These are phyloP conservation scores for Fusarium sp. DNA, from an alignment of 2,329 filamentous ascomycete species.

Conservation along the genomic window DNA sequence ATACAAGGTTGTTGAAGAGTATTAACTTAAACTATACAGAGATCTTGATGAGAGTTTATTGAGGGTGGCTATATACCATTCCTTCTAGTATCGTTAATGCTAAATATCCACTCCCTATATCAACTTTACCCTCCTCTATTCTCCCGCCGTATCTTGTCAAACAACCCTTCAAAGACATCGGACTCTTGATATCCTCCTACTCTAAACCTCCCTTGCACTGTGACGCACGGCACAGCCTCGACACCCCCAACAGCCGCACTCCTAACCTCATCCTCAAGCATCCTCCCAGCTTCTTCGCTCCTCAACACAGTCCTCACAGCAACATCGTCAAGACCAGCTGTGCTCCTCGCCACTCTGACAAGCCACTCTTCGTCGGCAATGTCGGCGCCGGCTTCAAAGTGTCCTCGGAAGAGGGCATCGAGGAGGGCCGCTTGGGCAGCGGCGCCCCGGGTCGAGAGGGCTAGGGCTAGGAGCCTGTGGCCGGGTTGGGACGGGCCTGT, in stretches of 20 bases:
- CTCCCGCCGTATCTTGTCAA: slow-evolving; percentile 64
- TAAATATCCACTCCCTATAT: background rate
- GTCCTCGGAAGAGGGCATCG: slow-evolving; percentile 55
- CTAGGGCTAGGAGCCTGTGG: slow-evolving; percentile 61
- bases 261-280: slow-evolving; percentile 49
- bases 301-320: slow-evolving; percentile 47
- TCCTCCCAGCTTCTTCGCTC: slow-evolving; percentile 42
- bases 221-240: slow-evolving; percentile 79
- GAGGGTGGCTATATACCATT: background rate
- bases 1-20: background rate
- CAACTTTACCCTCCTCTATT: background rate
- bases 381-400: slow-evolving; percentile 58
- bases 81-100: background rate
- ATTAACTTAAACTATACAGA: too few species aligned
- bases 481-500: slow-evolving; percentile 59
- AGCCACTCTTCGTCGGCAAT: slow-evolving; percentile 57
- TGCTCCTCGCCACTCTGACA: slow-evolving; percentile 47
- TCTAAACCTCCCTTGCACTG: slow-evolving; percentile 75
- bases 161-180: slow-evolving; percentile 73
- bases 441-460: slow-evolving; percentile 48
- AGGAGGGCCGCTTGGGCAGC: slow-evolving; percentile 55
- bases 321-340: slow-evolving; percentile 46
- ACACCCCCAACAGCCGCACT: slow-evolving; percentile 54
- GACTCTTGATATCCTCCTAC: slow-evolving; percentile 79
- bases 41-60: background rate